Conservation (phyloP, 2,329 filamentous ascomycete species). For the Curvularia sp. region DNA sequence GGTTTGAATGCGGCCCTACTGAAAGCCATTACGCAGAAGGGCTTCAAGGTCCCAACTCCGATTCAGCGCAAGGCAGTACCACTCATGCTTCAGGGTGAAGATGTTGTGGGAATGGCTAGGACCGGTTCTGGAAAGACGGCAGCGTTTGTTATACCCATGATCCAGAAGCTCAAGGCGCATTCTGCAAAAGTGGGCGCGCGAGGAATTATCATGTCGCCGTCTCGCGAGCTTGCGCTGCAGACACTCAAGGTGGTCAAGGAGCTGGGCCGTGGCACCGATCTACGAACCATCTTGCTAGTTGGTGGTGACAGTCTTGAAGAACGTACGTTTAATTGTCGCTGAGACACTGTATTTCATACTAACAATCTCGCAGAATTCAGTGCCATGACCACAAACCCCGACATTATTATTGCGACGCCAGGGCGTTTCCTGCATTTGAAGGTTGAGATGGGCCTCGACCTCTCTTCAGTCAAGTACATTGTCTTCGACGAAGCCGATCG, state of each 20-base stretch:
- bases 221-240: conserved; percentile 91
- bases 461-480: conserved; percentile 91
- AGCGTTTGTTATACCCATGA: conserved; percentile 98
- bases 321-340: conserved; percentile 49
- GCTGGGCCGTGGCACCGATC: conserved; percentile 84
- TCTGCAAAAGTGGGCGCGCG: conserved; percentile 85
- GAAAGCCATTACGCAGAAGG: conserved; percentile 90
- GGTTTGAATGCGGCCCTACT: conserved; percentile 81
- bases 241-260: conserved; percentile 97
- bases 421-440: conserved; percentile 96
- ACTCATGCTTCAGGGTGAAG: conserved; percentile 83
- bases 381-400: conserved; percentile 91
- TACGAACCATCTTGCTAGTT: conserved; percentile 88
- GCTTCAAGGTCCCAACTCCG: conserved; percentile 93
- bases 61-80: conserved; percentile 98
- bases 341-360: conserved; percentile 1
- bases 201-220: conserved; percentile 88
- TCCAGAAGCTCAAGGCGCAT: conserved; percentile 88
- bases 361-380: conserved; percentile 67
- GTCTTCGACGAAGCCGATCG: conserved; percentile 98
- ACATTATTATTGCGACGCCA: conserved; percentile 96
- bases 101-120: conserved; percentile 98
- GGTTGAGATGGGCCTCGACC: conserved; percentile 91
- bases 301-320: conserved; percentile 96
- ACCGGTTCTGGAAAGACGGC: conserved; percentile 99